Conservation (phyloP, 2,329 filamentous ascomycete genomes). For the Sarocladium brachiariae region DNA sequence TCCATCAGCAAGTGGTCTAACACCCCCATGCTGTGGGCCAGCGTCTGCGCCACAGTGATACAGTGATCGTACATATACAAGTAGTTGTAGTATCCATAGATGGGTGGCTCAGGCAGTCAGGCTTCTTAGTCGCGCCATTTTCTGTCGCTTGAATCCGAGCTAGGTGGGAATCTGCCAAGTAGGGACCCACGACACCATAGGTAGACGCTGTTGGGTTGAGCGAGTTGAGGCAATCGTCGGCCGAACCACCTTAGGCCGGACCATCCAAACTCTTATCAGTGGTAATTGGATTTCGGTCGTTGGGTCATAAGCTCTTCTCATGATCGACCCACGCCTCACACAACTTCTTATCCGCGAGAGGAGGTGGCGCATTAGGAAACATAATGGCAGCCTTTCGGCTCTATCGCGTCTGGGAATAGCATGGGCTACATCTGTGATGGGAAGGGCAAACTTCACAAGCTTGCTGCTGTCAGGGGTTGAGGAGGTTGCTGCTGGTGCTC, state of each 20-base stretch:
- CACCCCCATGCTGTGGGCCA: background rate
- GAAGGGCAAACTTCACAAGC: background rate
- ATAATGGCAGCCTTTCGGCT: background rate
- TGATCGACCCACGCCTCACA: background rate
- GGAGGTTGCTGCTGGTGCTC: background rate
- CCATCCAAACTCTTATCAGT: background rate
- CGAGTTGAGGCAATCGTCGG: background rate
- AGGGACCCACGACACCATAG: background rate
- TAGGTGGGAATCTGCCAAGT: slow-evolving; percentile 4
- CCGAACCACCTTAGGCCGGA: background rate
- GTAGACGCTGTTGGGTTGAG: background rate
- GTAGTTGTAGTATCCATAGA: background rate
- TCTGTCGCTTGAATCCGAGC: slow-evolving; percentile 6
- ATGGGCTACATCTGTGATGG: background rate
- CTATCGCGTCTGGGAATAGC: background rate
- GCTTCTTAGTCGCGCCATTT: slow-evolving; percentile 6
- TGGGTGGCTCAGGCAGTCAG: background rate
- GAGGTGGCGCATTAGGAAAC: background rate
- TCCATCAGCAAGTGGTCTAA: slow-evolving; percentile 1
- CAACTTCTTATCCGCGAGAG: too few relatives aligned
- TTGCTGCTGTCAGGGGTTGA: background rate
- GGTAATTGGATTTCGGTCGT: background rate
- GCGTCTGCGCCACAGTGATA: slow-evolving; percentile 4
- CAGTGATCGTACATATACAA: too few relatives aligned
- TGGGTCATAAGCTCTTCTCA: background rate